A percentile compares a stretch with the other conserved stretches of the same genome.
Evolutionary conservation across 2,329 filamentous ascomycete species (phyloP).

Genomic region (Colletotrichum karsti): DNA sequence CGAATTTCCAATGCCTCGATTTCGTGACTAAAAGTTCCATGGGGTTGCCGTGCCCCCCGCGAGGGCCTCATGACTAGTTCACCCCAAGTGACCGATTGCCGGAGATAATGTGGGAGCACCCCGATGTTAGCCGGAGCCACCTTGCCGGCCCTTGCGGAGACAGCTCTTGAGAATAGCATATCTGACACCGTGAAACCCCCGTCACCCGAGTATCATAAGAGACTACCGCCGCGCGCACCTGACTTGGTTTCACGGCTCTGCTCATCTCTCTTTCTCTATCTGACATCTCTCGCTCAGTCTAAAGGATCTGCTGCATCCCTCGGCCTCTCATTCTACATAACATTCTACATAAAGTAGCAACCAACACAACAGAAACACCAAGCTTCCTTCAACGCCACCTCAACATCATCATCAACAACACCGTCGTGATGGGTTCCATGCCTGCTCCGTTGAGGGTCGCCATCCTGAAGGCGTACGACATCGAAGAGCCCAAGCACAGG

Average conservation of each 20-base stretch:
- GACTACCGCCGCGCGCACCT: not conserved
- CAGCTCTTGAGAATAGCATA: constrained; percentile 4
- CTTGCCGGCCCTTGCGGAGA: constrained; percentile 1
- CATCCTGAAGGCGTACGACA: constrained; percentile 23
- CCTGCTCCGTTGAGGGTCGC: constrained; percentile 17
- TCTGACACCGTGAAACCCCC: not conserved
- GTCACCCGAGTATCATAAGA: not conserved
- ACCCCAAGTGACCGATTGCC: constrained; percentile 14
- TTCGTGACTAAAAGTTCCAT: constrained; percentile 9
- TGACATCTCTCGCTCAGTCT: not conserved
- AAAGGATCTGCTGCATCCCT: not conserved
- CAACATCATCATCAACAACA: not conserved
- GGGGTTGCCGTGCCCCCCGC: not conserved
- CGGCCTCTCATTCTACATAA: too few species aligned
- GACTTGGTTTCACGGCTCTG: not conserved
- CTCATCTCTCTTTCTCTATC: not conserved
- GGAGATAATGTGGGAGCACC: not conserved
- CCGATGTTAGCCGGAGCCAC: constrained; percentile 18
- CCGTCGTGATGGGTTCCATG: constrained; percentile 12
- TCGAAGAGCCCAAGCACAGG: constrained; percentile 22
- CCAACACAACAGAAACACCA: not conserved
- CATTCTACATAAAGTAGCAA: too few species aligned
- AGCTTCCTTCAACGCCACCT: too few species aligned
- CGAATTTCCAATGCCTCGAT: not conserved
- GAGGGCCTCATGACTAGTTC: constrained; percentile 1